Conservation (phyloP, 129 eudicot genomes). For the Tagetes patula region DNA sequence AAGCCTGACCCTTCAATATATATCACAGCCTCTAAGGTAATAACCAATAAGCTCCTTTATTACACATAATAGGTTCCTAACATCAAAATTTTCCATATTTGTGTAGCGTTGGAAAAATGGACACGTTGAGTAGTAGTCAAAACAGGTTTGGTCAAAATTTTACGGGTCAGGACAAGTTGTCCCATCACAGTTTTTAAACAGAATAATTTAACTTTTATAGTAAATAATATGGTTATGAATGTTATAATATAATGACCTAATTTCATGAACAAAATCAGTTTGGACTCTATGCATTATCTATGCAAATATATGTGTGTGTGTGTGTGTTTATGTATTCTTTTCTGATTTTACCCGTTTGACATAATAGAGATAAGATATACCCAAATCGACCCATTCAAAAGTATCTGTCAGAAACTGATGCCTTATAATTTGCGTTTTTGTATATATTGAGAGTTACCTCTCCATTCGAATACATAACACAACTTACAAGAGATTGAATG, state of each 20-base stretch:
- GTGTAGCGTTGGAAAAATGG: not conserved
- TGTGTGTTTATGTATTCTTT: not conserved
- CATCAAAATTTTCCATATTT: not conserved
- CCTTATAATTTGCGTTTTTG: not conserved
- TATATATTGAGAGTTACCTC: too few species aligned
- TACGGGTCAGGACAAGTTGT: not conserved
- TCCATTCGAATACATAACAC: too few species aligned
- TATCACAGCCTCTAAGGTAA: constrained; percentile 80
- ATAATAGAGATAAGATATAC: not conserved
- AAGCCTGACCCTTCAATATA: constrained; percentile 94
- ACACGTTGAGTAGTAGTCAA: not conserved
- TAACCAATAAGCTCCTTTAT: not conserved
- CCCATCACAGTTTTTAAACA: not conserved
- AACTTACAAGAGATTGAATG: not conserved
- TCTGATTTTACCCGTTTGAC: not conserved
- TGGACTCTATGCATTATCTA: not conserved
- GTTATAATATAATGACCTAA: not conserved
- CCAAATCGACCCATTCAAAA: not conserved
- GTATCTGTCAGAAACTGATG: not conserved
- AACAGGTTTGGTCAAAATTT: not conserved
- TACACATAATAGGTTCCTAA: not conserved
- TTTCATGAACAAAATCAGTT: not conserved
- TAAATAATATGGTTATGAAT: not conserved
- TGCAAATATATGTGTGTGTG: not conserved
- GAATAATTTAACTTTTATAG: not conserved